Evolutionary conservation across 106 monocot species (phyloP).

Genomic region (Narthecium ossifragum): DNA sequence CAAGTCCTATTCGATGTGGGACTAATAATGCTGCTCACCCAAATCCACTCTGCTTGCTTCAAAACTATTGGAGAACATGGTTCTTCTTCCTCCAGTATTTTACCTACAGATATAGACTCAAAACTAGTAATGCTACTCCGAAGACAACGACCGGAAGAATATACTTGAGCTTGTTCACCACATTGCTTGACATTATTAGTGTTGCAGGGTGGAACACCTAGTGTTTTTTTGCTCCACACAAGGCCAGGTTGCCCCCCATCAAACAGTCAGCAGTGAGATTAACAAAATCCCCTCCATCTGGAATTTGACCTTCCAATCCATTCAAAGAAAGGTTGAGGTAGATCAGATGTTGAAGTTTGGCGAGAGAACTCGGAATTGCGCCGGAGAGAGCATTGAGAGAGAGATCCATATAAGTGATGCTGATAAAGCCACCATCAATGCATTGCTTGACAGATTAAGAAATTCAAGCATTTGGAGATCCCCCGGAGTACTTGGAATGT

Average conservation of each 20-base stretch:
- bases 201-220: conserved; percentile 6
- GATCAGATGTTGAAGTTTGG: neutral
- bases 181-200: neutral
- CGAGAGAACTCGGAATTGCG: neutral
- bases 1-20: too few relatives aligned
- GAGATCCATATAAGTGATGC: neutral
- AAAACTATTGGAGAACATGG: neutral
- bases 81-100: neutral
- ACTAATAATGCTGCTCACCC: too few relatives aligned
- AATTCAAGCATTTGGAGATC: neutral
- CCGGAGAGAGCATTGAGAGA: conserved; percentile 8
- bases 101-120: neutral
- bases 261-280: conserved; percentile 8
- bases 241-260: conserved; percentile 15
- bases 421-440: neutral
- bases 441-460: conserved; percentile 1
- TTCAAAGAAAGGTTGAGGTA: conserved; percentile 22
- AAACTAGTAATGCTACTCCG: neutral
- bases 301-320: conserved; percentile 15
- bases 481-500: neutral
- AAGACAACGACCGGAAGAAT: conserved; percentile 1
- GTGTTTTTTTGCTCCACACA: conserved; percentile 12
- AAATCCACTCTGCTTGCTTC: conserved; percentile 12
- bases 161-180: neutral
- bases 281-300: conserved; percentile 9